These are phyloP conservation scores for Grosmannia penicillata DNA, from an alignment of 2,329 filamentous ascomycete species.

Conservation along the genomic window DNA sequence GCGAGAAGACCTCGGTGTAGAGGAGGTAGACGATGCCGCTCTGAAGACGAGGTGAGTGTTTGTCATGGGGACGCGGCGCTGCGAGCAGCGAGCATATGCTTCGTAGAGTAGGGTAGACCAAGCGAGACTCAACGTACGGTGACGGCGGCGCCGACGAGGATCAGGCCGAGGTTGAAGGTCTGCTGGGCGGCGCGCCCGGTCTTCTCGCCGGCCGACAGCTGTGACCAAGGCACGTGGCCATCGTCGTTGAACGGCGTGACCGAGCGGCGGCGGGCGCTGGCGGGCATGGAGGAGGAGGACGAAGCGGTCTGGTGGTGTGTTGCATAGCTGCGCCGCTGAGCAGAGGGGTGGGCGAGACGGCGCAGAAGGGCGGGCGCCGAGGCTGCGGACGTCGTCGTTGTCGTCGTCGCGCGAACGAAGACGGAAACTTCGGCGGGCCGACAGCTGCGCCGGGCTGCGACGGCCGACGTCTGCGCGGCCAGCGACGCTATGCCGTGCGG, in stretches of 20 bases:
- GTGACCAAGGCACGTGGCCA: constrained; percentile 65
- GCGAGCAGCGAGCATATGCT: not conserved
- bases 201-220: constrained; percentile 65
- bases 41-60: constrained; percentile 24
- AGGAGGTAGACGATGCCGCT: constrained; percentile 65
- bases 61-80: too few species aligned
- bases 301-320: constrained; percentile 35
- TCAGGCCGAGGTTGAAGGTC: constrained; percentile 71
- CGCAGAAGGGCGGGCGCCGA: too few species aligned
- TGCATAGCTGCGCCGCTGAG: constrained; percentile 29
- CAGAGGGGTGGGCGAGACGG: not conserved
- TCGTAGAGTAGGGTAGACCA: not conserved
- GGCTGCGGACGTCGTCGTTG: too few species aligned
- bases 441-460: not conserved
- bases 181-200: constrained; percentile 77
- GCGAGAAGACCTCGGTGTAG: constrained; percentile 69
- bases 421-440: too few species aligned
- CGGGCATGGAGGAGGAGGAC: constrained; percentile 13
- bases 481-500: not conserved
- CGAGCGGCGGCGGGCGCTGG: constrained; percentile 43
- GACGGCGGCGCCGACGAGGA: constrained; percentile 58
- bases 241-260: constrained; percentile 81
- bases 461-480: not conserved
- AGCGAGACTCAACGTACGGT: constrained; percentile 47
- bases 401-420: too few species aligned